Evolutionary conservation across 2,329 filamentous ascomycete genomes (phyloP).

Genomic region (Teratosphaeriaceae sp.): DNA sequence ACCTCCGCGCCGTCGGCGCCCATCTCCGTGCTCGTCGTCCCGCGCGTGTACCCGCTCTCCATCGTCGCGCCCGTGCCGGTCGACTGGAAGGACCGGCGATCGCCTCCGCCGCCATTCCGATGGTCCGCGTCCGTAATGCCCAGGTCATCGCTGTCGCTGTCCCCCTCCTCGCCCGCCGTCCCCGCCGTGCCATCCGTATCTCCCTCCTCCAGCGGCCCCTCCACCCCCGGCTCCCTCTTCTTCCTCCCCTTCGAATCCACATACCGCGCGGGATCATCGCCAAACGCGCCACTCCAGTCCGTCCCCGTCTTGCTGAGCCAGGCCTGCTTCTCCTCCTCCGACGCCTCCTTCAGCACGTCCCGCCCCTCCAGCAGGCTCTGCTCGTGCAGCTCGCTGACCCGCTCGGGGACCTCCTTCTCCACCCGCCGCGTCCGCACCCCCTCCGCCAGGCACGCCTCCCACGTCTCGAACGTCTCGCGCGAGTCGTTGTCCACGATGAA

Average conservation of each 20-base stretch:
- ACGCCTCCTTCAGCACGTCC: constrained; percentile 68
- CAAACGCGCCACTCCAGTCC: constrained; percentile 84
- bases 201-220: constrained; percentile 35
- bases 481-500: constrained; percentile 85
- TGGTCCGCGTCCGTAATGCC: constrained; percentile 53
- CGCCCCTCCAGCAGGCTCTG: constrained; percentile 71
- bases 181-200: constrained; percentile 38
- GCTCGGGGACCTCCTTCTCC: constrained; percentile 63
- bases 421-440: constrained; percentile 71
- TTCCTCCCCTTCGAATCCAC: constrained; percentile 48
- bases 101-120: constrained; percentile 17
- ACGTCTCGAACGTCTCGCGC: constrained; percentile 88
- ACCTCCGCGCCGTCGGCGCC: constrained; percentile 9
- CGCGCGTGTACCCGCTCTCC: constrained; percentile 28
- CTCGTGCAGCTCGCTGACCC: constrained; percentile 71
- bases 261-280: constrained; percentile 61
- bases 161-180: constrained; percentile 34
- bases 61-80: constrained; percentile 16
- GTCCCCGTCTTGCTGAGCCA: constrained; percentile 76
- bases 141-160: constrained; percentile 41
- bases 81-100: constrained; percentile 19
- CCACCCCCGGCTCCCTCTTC: constrained; percentile 49
- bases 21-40: constrained; percentile 25
- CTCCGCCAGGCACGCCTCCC: constrained; percentile 86
- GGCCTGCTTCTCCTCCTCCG: constrained; percentile 63